Evolutionary conservation across 768 basidiomycete species (phyloP).

Genomic region (Hygrocybe punicea): DNA sequence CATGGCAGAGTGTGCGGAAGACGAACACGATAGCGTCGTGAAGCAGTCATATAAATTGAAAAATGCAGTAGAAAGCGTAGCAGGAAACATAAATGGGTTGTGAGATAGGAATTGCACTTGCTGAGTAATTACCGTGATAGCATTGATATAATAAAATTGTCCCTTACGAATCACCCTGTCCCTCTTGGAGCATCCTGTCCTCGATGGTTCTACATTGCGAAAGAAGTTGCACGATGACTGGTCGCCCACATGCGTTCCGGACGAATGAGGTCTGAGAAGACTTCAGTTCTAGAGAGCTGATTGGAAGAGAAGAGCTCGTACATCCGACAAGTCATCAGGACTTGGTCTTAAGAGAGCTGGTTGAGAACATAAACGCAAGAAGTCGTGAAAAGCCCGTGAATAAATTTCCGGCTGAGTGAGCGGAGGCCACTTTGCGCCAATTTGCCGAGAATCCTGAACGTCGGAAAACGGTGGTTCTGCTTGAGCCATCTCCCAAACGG

Average conservation of each 20-base stretch:
- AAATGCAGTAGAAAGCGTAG: constrained; percentile 65
- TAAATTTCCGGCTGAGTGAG: constrained; percentile 56
- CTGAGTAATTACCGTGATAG: neutral
- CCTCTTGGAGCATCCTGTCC: constrained; percentile 35
- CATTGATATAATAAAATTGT: neutral
- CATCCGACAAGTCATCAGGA: constrained; percentile 56
- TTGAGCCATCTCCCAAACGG: constrained; percentile 79
- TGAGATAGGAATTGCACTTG: constrained; percentile 15
- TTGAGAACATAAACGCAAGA: constrained; percentile 63
- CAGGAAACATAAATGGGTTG: constrained; percentile 57
- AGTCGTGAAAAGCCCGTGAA: constrained; percentile 70
- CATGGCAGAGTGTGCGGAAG: constrained; percentile 82
- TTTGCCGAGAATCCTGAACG: constrained; percentile 50
- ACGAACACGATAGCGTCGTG: constrained; percentile 83
- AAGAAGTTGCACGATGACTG: constrained; percentile 64
- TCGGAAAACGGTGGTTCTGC: constrained; percentile 70
- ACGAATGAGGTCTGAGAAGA: constrained; percentile 55
- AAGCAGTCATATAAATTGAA: constrained; percentile 65
- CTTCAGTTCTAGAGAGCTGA: constrained; percentile 5
- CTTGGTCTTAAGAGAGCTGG: constrained; percentile 54
- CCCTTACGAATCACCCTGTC: constrained; percentile 17
- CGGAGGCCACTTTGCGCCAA: constrained; percentile 64
- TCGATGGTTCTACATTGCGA: constrained; percentile 68
- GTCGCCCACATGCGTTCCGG: constrained; percentile 63
- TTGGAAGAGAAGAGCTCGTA: constrained; percentile 31